Conservation (phyloP, 306 rosid species). For the Canavalia gladiata region DNA sequence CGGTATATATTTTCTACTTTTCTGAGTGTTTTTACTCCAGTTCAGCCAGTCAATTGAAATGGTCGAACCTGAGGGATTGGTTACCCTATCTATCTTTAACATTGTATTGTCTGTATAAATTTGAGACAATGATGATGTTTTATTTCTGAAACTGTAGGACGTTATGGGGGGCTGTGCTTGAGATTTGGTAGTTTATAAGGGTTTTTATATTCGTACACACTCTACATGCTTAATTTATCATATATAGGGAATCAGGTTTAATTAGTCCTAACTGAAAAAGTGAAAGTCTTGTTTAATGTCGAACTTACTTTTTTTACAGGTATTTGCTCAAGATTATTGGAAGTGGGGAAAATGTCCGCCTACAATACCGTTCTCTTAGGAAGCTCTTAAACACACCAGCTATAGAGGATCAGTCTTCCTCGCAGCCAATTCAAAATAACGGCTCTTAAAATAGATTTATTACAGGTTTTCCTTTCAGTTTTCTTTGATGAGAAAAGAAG, state of each 20-base stretch:
- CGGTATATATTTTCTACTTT: background rate
- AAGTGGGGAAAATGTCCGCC: slow-evolving; percentile 88
- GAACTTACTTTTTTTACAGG: slow-evolving; percentile 57
- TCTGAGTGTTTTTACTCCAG: background rate
- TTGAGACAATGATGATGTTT: slow-evolving; percentile 18
- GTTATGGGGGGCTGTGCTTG: background rate
- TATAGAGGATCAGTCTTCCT: slow-evolving; percentile 56
- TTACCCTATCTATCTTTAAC: background rate
- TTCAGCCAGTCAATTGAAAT: background rate
- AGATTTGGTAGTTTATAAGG: slow-evolving; percentile 1
- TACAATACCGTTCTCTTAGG: slow-evolving; percentile 95
- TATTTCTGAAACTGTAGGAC: background rate
- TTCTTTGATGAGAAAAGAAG: slow-evolving; percentile 37
- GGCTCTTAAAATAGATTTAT: slow-evolving; percentile 54
- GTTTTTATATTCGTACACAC: background rate
- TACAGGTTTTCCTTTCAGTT: slow-evolving; percentile 39
- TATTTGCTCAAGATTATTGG: slow-evolving; percentile 89
- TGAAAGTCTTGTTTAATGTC: slow-evolving; percentile 36
- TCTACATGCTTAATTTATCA: slow-evolving; percentile 8
- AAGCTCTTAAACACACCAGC: slow-evolving; percentile 65
- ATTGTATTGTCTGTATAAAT: background rate
- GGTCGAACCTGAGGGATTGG: background rate
- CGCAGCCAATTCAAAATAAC: slow-evolving; percentile 70
- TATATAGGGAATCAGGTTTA: background rate
- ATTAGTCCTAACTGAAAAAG: background rate